Conservation (phyloP, 108 stramenopile species). For the Cyclostephanos tholiformis region DNA sequence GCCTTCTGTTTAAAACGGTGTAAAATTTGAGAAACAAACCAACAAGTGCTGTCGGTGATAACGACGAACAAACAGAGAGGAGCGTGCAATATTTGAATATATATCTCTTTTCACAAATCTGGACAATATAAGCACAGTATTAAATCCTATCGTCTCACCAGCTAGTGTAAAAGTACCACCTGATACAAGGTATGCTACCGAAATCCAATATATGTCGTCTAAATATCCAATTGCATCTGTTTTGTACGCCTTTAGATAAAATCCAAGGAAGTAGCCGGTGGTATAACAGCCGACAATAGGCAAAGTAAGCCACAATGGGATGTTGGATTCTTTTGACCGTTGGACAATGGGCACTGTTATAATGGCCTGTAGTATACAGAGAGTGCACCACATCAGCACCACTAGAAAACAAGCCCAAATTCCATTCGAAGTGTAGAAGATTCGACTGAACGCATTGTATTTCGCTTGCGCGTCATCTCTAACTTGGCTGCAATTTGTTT, state of each 20-base stretch:
- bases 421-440: conserved; percentile 45
- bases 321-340: conserved; percentile 82
- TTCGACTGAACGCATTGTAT: conserved; percentile 36
- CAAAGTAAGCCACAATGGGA: conserved; percentile 77
- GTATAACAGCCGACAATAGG: conserved; percentile 64
- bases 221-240: conserved; percentile 24
- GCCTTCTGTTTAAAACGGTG: conserved; percentile 66
- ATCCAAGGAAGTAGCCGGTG: conserved; percentile 57
- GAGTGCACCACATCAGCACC: conserved; percentile 54
- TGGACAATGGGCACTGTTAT: conserved; percentile 83
- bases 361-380: conserved; percentile 69
- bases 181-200: conserved; percentile 54
- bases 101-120: too few relatives aligned
- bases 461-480: conserved; percentile 60
- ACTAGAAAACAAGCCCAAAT: conserved; percentile 42
- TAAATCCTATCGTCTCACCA: too few relatives aligned
- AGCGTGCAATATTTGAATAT: too few relatives aligned
- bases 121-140: too few relatives aligned
- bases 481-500: conserved; percentile 59
- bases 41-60: conserved; percentile 35
- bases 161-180: conserved; percentile 64
- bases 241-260: conserved; percentile 51
- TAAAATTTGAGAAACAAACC: conserved; percentile 63
- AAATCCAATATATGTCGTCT: conserved; percentile 61
- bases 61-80: too few relatives aligned